Evolutionary conservation across 2,329 filamentous ascomycete genomes (phyloP), one percentile per base, ranked within the genome.

Genomic region (Trichophyton benhamiae): DNA sequence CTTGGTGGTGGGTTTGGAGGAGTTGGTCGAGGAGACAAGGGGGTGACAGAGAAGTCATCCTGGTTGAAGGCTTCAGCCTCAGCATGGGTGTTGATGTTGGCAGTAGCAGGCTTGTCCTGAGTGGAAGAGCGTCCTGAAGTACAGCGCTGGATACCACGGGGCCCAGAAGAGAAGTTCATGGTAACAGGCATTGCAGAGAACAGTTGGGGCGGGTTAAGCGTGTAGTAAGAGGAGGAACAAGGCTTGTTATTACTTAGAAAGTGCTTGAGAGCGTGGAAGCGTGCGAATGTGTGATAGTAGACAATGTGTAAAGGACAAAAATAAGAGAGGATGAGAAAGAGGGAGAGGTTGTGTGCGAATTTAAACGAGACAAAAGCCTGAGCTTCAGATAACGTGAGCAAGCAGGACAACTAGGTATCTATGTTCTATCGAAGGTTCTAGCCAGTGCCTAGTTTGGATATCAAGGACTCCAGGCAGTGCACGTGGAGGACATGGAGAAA

Each of bases 1-100:
- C 73, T 75, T 49, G 73, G 73, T 44, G 74, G 74, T 22, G 74
- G 74, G 62, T 75, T 74, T 17, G 72, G 71, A 57, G 74, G 74
- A 22, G 69, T 72, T 46, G 73, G 74, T 15, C 69, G 65, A 6
- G 70, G 70, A 36, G 70, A 71, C 38, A 69, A 67, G 27, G 70
- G 69, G 17, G 63, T 52, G 30, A 65, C 58, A 20, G 63, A 66
- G 33, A 58, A 36, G 57, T 59, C 36, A 27, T 3, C 7, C 7
- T 13, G 49, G 4, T 33, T 33, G 49, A 15, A n/a, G 30, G 52
- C 25, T 2, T 55, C 25, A 5, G n/a, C 6, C 20, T 55, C 52
- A 20, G 33, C 17, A 11, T 9, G 4, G 27, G 9, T 27, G 52
- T 9, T 55, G 2, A 22, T 55, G 5, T 36, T 36, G 27, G 20